Evolutionary conservation across 2,329 filamentous ascomycete species (phyloP).

Genomic region (Pseudogymnoascus sp.): DNA sequence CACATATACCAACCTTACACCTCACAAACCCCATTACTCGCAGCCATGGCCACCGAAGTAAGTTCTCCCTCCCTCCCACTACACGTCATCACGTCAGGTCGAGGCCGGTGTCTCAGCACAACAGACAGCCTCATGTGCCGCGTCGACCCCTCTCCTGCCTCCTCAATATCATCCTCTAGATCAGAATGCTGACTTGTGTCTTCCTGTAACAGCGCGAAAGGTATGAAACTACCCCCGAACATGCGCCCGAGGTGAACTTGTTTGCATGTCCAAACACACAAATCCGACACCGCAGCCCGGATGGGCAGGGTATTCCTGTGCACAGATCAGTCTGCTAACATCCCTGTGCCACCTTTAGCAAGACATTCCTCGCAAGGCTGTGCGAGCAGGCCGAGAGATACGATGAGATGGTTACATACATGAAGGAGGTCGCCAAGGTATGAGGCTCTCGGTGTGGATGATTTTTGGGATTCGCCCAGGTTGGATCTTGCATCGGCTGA

Average conservation of each 20-base stretch:
- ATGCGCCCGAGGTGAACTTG: constrained; percentile 7
- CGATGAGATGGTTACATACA: constrained; percentile 99
- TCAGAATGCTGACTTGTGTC: constrained; percentile 18
- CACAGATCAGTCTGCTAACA: neutral
- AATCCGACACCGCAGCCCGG: neutral
- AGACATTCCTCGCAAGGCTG: constrained; percentile 98
- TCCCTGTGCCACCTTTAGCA: constrained; percentile 48
- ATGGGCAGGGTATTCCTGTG: neutral
- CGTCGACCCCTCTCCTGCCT: constrained; percentile 11
- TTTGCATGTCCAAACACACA: constrained; percentile 18
- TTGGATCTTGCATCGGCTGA: constrained; percentile 4
- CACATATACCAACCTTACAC: neutral
- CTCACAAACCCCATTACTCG: neutral
- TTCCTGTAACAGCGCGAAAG: constrained; percentile 26
- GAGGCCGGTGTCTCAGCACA: constrained; percentile 1
- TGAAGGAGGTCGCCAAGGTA: constrained; percentile 99
- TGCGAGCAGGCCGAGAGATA: constrained; percentile 99
- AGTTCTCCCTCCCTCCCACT: constrained; percentile 18
- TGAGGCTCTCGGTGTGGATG: constrained; percentile 17
- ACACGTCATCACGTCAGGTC: constrained; percentile 9
- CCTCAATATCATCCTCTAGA: neutral
- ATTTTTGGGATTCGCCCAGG: neutral
- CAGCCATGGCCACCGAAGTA: constrained; percentile 30
- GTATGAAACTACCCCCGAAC: constrained; percentile 17
- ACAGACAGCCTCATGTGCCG: constrained; percentile 19